Evolutionary conservation across 331 rosid species (phyloP).

Genomic region (Ulmus americana): DNA sequence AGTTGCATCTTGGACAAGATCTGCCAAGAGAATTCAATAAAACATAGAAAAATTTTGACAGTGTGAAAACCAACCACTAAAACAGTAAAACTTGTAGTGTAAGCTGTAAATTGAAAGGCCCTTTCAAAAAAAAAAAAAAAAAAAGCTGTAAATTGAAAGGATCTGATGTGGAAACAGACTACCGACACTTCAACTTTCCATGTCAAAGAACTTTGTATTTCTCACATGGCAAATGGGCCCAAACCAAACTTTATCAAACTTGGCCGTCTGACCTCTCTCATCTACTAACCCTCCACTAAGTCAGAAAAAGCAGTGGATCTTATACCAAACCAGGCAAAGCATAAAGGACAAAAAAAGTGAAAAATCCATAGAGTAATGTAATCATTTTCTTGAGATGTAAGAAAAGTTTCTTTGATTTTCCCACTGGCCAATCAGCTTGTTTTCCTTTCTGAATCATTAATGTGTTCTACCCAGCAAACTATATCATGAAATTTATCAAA

Average conservation of each 20-base stretch:
- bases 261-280: slow-evolving; percentile 24
- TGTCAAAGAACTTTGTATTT: slow-evolving; percentile 27
- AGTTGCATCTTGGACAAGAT: background rate
- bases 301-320: slow-evolving; percentile 31
- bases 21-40: background rate
- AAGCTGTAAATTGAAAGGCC: slow-evolving; percentile 23
- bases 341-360: slow-evolving; percentile 10
- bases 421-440: slow-evolving; percentile 24
- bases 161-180: slow-evolving; percentile 21
- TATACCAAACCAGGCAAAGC: slow-evolving; percentile 20
- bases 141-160: slow-evolving; percentile 23
- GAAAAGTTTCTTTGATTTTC: slow-evolving; percentile 32
- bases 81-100: slow-evolving; percentile 22
- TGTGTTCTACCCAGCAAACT: background rate
- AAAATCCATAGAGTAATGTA: slow-evolving; percentile 19
- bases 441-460: slow-evolving; percentile 20
- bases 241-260: slow-evolving; percentile 17
- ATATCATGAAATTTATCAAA: background rate
- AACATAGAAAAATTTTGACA: slow-evolving; percentile 9
- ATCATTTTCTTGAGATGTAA: slow-evolving; percentile 42
- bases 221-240: slow-evolving; percentile 56
- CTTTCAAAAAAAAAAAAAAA: too few species aligned
- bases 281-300: slow-evolving; percentile 10
- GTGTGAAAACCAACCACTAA: slow-evolving; percentile 27
- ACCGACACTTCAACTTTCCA: slow-evolving; percentile 49